Conservation (phyloP, 1,284 basidiomycete species). For the Rhodofomes roseus region DNA sequence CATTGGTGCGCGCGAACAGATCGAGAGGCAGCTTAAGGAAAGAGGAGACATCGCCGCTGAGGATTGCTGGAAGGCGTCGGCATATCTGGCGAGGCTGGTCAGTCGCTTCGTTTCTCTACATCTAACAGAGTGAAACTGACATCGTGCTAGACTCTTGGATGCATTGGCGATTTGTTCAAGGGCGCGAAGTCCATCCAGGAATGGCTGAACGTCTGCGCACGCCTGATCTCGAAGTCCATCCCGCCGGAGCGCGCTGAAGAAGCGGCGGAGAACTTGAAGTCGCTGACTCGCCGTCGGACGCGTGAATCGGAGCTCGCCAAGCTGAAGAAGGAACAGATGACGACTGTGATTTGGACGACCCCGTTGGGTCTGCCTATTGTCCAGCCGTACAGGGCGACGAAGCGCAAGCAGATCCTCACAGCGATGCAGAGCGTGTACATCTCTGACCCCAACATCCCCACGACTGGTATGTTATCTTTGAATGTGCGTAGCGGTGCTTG, state of each 20-base stretch:
- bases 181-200: constrained; percentile 91
- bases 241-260: constrained; percentile 73
- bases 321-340: constrained; percentile 89
- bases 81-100: constrained; percentile 81
- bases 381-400: constrained; percentile 90
- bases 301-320: constrained; percentile 18
- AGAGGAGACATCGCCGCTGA: constrained; percentile 74
- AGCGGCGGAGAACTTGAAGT: constrained; percentile 1
- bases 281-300: constrained; percentile 14
- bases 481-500: background rate
- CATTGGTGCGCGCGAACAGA: constrained; percentile 93
- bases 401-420: constrained; percentile 83
- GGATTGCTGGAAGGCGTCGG: constrained; percentile 70
- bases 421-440: constrained; percentile 92
- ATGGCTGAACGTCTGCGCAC: constrained; percentile 85
- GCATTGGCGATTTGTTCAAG: constrained; percentile 90
- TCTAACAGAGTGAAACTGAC: background rate
- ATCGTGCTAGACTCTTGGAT: constrained; percentile 55
- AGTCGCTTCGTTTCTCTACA: constrained; percentile 12
- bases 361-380: constrained; percentile 93
- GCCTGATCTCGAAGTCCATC: constrained; percentile 86
- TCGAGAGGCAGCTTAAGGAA: constrained; percentile 85
- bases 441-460: constrained; percentile 78
- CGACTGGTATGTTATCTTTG: constrained; percentile 48
- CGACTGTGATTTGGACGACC: constrained; percentile 94